These are phyloP conservation scores for Chalaropsis ovoidea DNA, from an alignment of 2,329 filamentous ascomycete genomes.

Conservation along the genomic window DNA sequence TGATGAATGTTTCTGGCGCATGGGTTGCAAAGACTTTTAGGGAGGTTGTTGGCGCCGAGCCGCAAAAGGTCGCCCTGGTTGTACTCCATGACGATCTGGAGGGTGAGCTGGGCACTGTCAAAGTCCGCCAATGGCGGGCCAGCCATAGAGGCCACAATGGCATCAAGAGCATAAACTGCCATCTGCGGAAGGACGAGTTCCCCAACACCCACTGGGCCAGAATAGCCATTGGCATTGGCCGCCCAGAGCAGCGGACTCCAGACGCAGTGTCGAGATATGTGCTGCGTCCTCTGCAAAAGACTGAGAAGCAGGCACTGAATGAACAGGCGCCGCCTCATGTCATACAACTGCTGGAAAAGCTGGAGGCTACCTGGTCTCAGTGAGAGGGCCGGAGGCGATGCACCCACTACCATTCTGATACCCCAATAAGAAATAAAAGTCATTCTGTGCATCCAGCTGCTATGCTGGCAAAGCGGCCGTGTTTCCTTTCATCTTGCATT, in stretches of 20 bases:
- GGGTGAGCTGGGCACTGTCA: slow-evolving; percentile 55
- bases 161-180: slow-evolving; percentile 53
- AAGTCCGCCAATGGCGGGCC: slow-evolving; percentile 50
- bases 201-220: slow-evolving; percentile 41
- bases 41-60: slow-evolving; percentile 37
- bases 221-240: slow-evolving; percentile 78
- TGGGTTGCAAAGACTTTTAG: slow-evolving; percentile 58
- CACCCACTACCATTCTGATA: neutral
- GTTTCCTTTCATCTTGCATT: neutral
- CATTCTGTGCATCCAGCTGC: neutral
- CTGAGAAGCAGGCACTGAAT: slow-evolving; percentile 44
- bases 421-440: neutral
- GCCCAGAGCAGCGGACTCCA: slow-evolving; percentile 59
- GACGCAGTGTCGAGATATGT: slow-evolving; percentile 67
- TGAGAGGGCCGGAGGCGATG: neutral
- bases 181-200: slow-evolving; percentile 38
- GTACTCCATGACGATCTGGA: slow-evolving; percentile 88
- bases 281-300: slow-evolving; percentile 51
- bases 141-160: slow-evolving; percentile 67
- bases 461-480: neutral
- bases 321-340: slow-evolving; percentile 44
- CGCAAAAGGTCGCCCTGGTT: slow-evolving; percentile 46
- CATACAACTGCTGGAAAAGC: slow-evolving; percentile 40
- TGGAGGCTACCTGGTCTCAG: slow-evolving; percentile 36
- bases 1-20: slow-evolving; percentile 78